Percentiles rank a stretch among this genome's conserved stretches.
These are phyloP conservation scores for Fraxinus latifolia DNA, from an alignment of 305 asterid genomes.

Conservation along the genomic window DNA sequence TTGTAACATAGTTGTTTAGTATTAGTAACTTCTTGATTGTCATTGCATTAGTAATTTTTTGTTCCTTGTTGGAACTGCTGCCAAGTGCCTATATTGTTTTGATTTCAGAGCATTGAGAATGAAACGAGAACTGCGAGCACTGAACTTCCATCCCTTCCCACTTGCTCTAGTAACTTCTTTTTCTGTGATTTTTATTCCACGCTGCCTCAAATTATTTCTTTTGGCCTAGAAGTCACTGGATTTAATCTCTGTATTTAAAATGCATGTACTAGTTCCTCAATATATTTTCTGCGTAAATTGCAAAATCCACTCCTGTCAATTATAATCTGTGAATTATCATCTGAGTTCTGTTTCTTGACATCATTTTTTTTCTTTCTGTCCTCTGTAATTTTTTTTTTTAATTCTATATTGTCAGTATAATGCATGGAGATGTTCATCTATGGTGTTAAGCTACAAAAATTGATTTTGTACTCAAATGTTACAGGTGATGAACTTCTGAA, in stretches of 20 bases:
- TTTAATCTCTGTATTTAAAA: not conserved
- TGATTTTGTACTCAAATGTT: conserved; percentile 22
- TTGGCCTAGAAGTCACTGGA: not conserved
- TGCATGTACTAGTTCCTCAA: not conserved
- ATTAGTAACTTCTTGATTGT: not conserved
- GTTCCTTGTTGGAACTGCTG: conserved; percentile 18
- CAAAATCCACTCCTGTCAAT: not conserved
- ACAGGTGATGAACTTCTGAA: conserved; percentile 51
- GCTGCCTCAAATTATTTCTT: not conserved
- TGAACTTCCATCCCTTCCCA: conserved; percentile 11
- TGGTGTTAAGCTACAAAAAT: conserved; percentile 5
- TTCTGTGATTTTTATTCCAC: not conserved
- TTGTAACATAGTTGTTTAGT: not conserved
- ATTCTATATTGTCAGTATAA: not conserved
- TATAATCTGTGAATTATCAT: not conserved
- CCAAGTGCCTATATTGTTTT: conserved; percentile 5
- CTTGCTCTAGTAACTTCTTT: not conserved
- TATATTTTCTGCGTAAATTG: not conserved
- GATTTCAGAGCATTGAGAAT: not conserved
- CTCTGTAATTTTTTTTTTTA: not conserved
- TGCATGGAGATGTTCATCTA: not conserved
- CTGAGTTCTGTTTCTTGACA: conserved; percentile 6
- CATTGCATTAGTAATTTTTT: not conserved
- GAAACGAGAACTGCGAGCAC: conserved; percentile 6
- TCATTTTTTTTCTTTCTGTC: conserved; percentile 11